These are phyloP conservation scores for Monoraphidium neglectum DNA, from an alignment of 139 green algal genomes.

Conservation along the genomic window DNA sequence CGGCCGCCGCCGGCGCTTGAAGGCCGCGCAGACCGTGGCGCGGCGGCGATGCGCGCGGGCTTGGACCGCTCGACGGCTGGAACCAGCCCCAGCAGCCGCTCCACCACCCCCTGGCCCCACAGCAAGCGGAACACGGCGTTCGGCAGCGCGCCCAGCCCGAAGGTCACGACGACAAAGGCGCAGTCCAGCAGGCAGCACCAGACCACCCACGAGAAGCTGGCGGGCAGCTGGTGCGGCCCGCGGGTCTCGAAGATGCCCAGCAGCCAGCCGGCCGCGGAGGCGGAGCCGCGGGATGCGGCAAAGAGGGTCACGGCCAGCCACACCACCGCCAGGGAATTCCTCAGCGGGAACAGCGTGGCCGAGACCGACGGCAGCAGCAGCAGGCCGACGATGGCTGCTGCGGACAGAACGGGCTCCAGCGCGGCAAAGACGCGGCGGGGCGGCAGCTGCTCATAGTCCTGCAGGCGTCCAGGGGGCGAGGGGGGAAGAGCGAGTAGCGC, in stretches of 20 bases:
- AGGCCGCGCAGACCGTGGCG: neutral
- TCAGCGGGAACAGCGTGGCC: neutral
- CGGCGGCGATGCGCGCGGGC: slow-evolving; percentile 2
- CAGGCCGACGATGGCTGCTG: neutral
- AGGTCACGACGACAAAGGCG: neutral
- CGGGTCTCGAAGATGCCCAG: slow-evolving; percentile 1
- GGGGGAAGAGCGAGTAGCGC: neutral
- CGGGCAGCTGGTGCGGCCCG: slow-evolving; percentile 7
- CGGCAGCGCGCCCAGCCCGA: neutral
- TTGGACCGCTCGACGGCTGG: slow-evolving; percentile 1
- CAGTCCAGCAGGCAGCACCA: neutral
- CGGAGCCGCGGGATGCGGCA: neutral
- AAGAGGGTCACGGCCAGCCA: neutral
- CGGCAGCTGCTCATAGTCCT: slow-evolving; percentile 22
- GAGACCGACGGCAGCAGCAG: neutral
- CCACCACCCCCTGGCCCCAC: slow-evolving; percentile 18
- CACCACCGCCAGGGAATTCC: neutral
- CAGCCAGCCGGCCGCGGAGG: neutral
- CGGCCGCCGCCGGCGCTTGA: too few species aligned
- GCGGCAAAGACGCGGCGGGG: neutral
- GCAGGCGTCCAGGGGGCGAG: neutral
- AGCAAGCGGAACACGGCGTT: slow-evolving; percentile 3
- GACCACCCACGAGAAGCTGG: neutral
- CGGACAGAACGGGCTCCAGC: neutral
- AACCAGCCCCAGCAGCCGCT: slow-evolving; percentile 13